phyloP scores from a whole-genome alignment of 106 monocot genomes.

The Chionographis japonica region DNA sequence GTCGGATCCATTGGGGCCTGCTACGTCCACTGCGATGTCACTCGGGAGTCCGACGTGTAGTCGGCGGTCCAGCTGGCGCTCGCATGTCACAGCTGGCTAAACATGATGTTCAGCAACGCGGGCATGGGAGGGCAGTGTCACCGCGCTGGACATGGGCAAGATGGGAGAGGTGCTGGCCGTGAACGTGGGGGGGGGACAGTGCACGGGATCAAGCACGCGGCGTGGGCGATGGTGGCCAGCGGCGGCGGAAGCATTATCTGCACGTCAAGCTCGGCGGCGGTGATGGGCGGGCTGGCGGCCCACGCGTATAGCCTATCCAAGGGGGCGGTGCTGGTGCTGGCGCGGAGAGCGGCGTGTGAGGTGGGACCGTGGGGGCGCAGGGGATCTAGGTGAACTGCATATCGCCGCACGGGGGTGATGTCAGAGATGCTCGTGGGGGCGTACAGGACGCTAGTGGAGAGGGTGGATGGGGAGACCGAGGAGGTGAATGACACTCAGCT shows the following conservation, averaged over 20 bases:
- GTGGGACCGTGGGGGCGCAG: background rate
- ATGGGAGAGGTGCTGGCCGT: background rate
- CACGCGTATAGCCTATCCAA: no score
- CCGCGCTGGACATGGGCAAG: background rate
- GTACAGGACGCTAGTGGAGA: background rate
- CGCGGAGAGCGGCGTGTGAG: no score
- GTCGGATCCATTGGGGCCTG: background rate
- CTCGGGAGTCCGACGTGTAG: conserved; percentile 16
- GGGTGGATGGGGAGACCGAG: background rate
- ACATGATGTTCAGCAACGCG: conserved; percentile 25
- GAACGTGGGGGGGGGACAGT: background rate
- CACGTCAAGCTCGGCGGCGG: no score
- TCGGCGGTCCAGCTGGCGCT: conserved; percentile 12
- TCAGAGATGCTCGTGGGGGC: background rate
- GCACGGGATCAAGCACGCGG: conserved; percentile 11
- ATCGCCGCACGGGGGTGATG: conserved; percentile 8
- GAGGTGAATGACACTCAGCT: background rate
- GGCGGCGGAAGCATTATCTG: no score
- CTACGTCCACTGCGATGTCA: conserved; percentile 18
- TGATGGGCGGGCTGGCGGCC: no score
- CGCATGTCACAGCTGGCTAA: background rate
- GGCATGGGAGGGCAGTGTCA: background rate
- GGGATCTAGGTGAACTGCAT: conserved; percentile 27
- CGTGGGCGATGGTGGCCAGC: background rate
- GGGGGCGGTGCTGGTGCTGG: no score